A percentile compares a stretch with the other conserved stretches of the same genome.
Evolutionary conservation across 1,284 basidiomycete genomes (phyloP).

Genomic region (Schizopora paradoxa): DNA sequence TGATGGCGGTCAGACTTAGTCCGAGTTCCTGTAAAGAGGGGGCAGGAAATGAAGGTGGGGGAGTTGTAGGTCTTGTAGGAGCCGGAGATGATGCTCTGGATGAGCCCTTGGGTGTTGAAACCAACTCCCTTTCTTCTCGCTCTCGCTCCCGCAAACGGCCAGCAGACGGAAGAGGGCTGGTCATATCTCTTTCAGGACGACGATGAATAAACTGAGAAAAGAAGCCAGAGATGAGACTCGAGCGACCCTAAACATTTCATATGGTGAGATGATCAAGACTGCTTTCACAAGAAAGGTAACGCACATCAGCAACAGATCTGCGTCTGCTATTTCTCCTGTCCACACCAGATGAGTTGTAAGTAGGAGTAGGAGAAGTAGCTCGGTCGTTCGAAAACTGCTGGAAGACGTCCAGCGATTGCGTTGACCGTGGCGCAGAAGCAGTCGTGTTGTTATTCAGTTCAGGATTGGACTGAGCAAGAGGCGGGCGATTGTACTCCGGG

Average conservation of each 20-base stretch:
- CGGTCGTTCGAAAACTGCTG: constrained; percentile 8
- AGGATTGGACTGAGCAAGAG: too few relatives aligned
- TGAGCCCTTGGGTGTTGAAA: constrained; percentile 23
- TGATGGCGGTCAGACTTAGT: constrained; percentile 60
- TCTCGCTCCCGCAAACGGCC: constrained; percentile 25
- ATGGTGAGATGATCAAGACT: not conserved
- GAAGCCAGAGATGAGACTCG: constrained; percentile 74
- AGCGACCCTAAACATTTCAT: constrained; percentile 39
- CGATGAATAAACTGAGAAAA: constrained; percentile 74
- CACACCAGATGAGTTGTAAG: constrained; percentile 7
- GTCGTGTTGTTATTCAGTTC: too few relatives aligned
- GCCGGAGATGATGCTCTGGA: constrained; percentile 43
- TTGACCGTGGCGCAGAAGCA: constrained; percentile 2
- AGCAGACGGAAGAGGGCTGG: constrained; percentile 20
- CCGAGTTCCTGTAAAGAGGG: constrained; percentile 73
- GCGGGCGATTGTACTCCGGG: not conserved
- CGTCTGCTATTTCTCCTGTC: constrained; percentile 14
- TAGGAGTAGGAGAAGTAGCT: constrained; percentile 3
- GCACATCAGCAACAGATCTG: constrained; percentile 15
- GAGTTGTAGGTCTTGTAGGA: constrained; percentile 50
- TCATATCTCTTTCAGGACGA: constrained; percentile 39
- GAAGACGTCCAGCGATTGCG: constrained; percentile 10
- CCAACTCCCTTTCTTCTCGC: constrained; percentile 21
- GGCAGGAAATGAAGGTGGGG: constrained; percentile 63
- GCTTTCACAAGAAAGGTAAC: constrained; percentile 1